phyloP scores from a whole-genome alignment of 129 eudicot genomes.

The Helianthus annuus region HanXRQr2.0-SUNRISE NC_035442.2:111988845-111989344 shows the following conservation, averaged over 20 bases:
- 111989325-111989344: slow-evolving; percentile 67
- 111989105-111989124: slow-evolving; percentile 96
- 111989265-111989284: slow-evolving; percentile 54
- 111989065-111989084: slow-evolving; percentile 90
- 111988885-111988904: too few relatives aligned
- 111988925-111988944: too few relatives aligned
- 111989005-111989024: slow-evolving; percentile 17
- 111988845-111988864: too few relatives aligned
- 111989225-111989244: not conserved
- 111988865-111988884: too few relatives aligned
- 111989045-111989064: slow-evolving; percentile 81
- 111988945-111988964: too few relatives aligned
- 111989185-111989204: slow-evolving; percentile 85
- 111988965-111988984: slow-evolving; percentile 33
- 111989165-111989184: slow-evolving; percentile 93
- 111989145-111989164: slow-evolving; percentile 93
- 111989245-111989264: slow-evolving; percentile 4
- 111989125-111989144: slow-evolving; percentile 98
- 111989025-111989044: not conserved
- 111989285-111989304: slow-evolving; percentile 85
- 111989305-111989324: slow-evolving; percentile 92
- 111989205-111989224: slow-evolving; percentile 38
- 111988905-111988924: too few relatives aligned
- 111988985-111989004: slow-evolving; percentile 13
- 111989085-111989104: slow-evolving; percentile 80